These are phyloP conservation scores for Sporormia fimetaria DNA, from an alignment of 495 filamentous ascomycete species.

Conservation along the genomic window DNA sequence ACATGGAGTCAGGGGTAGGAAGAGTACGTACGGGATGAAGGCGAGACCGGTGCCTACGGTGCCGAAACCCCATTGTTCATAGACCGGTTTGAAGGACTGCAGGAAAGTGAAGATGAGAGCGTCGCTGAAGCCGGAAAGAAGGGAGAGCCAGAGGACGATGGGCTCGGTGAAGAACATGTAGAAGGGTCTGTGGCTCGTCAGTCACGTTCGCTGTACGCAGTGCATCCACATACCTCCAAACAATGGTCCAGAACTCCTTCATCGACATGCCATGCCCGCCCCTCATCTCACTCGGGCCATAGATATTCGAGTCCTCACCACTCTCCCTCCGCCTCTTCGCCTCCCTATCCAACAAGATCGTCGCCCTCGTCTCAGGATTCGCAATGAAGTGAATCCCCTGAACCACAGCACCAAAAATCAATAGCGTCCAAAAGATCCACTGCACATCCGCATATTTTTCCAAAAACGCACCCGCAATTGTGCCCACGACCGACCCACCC, in stretches of 20 bases:
- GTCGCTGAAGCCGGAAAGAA: constrained; percentile 23
- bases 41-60: constrained; percentile 14
- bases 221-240: constrained; percentile 1
- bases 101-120: constrained; percentile 26
- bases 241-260: constrained; percentile 23
- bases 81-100: constrained; percentile 22
- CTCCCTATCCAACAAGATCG: constrained; percentile 19
- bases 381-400: constrained; percentile 15
- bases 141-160: constrained; percentile 22
- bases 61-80: constrained; percentile 26
- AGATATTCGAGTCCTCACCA: constrained; percentile 19
- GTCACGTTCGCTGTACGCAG: not conserved
- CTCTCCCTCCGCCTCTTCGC: constrained; percentile 21
- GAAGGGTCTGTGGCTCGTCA: constrained; percentile 24
- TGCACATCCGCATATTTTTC: constrained; percentile 41
- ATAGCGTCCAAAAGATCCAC: constrained; percentile 48
- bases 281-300: constrained; percentile 22
- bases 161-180: constrained; percentile 28
- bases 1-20: not conserved
- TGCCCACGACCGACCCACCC: constrained; percentile 49
- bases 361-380: constrained; percentile 22
- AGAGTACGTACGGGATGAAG: constrained; percentile 19
- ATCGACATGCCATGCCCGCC: not conserved
- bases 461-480: constrained; percentile 50
- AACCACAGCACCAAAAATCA: constrained; percentile 17